Evolutionary conservation across 805 yeast genomes (phyloP), one percentile per base, ranked within the genome.

Genomic region (Myxozyma vanderwaltii): DNA sequence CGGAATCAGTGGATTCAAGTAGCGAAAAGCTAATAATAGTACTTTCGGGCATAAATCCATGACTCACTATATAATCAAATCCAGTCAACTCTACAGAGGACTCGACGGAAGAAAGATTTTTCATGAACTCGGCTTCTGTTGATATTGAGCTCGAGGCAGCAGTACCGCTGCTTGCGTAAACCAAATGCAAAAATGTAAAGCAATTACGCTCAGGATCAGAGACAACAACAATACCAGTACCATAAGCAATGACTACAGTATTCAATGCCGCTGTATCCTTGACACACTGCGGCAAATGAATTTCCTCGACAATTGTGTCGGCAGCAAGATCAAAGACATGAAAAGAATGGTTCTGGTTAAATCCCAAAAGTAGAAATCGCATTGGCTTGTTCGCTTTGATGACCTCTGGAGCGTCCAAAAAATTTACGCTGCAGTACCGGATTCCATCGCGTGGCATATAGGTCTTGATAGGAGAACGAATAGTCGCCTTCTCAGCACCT

Each of bases 361-460:
- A 62, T 17, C 63, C 63, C 17, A 62, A 52, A 10, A 62, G 60
- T n/a, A 62, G 23, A 33, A 33, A 62, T n/a, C 65, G 60, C 36
- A 44, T 6, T 17, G 64, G 64, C 33, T 44, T 49, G 38, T 61
- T 59, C 7, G 60, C 58, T 31, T 31, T 46, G 3, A 49, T 23
- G 7, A 46, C 47, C 33, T 51, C 58, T 0, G 63, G 53, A 13
- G 65, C 43, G 39, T 62, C 65, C 43, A 62, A 46, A 45, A 59
- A 55, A 19, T 51, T 36, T 5, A 62, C 23, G 43, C 57, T 50
- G 33, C 45, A 41, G 44, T 62, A 62, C 5, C 47, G 38, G 38
- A 54, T 48, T 8, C 54, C 57, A 24, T 53, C 60, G n/a, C 60
- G 48, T 13, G 65, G 63, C 3, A 23, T n/a, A 19, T 48, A 59